Evolutionary conservation across 192 early-diverging fungal genomes (phyloP), one percentile per base, ranked within the genome.

Genomic region (Coemansia sp.): DNA sequence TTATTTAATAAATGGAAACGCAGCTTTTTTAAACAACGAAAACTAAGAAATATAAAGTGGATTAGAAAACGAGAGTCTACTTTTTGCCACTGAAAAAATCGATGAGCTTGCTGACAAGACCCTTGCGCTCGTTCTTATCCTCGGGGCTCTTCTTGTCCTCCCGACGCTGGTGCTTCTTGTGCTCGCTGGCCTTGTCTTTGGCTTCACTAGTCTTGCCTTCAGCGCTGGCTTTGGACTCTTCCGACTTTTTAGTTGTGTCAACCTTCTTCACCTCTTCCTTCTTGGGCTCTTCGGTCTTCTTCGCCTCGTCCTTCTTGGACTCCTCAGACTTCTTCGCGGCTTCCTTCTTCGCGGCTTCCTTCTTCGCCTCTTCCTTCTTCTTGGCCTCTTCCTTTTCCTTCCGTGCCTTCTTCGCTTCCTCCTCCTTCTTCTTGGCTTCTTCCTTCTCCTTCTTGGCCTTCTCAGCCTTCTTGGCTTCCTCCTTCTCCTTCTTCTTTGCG

Each of bases 11-110:
- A 18, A 52, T 20, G 22, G 39, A 68, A 49, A 39, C 58, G 29
- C 26, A 20, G 54, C 54, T 37, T 56, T 53, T 26, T 48, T 20
- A 41, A 19, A 59, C 35, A 54, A 49, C n/a, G 7, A 26, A 43
- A 60, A 60, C n/a, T 4, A 59, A 16, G 41, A 43, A 56, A 23
- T 18, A 43, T 4, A 43, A 57, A 59, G 26, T 32, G 7, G 32
- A 32, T 32, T 19, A 26, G 6, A 13, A 13, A 26, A 7, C 16
- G 1, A 32, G 3, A 37, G 41, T 18, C 56, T 75, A 69, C 67
- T 69, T 69, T 24, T 70, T 75, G 57, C 78, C 78, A 39, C 72
- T 66, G 59, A 81, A 81, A 53, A 81, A 68, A 23, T 81, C 78
- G 49, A 81, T 81, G 26, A 81, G 78, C 65, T 66, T 54, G 62